Evolutionary conservation across 2,329 filamentous ascomycete genomes (phyloP).

Genomic region (Esteya vermicola): DNA sequence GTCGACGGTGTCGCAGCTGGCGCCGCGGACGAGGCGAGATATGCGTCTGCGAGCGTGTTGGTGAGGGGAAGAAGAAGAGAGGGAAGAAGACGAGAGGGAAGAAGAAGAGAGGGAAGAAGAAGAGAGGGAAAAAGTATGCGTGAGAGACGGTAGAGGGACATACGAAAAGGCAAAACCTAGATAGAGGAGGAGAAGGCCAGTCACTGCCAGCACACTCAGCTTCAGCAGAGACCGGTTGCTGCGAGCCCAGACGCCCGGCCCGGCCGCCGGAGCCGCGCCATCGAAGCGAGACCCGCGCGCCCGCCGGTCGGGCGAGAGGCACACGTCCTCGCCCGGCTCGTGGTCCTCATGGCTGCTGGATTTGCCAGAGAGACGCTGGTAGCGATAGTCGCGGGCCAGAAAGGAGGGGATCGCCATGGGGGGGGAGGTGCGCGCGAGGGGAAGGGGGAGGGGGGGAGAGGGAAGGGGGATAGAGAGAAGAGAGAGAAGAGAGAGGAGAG

Average conservation of each 20-base stretch:
- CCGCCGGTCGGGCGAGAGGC: not conserved
- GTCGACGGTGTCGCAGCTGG: conserved; percentile 35
- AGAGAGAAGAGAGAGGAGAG: not conserved
- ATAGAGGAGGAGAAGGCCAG: conserved; percentile 11
- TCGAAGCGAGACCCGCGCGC: not conserved
- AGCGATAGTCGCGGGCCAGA: conserved; percentile 1
- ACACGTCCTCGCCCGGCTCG: not conserved
- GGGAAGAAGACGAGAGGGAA: not conserved
- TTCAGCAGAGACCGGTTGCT: conserved; percentile 9
- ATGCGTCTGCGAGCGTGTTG: not conserved
- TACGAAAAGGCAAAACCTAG: conserved; percentile 14
- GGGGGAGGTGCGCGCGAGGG: not conserved
- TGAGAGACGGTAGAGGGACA: conserved; percentile 4
- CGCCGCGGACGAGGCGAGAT: not conserved
- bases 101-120: not conserved
- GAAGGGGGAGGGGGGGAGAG: not conserved
- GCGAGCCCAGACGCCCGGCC: conserved; percentile 1
- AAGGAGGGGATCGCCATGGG: conserved; percentile 1
- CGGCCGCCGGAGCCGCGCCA: not conserved
- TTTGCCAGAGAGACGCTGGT: conserved; percentile 1
- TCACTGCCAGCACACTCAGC: conserved; percentile 11
- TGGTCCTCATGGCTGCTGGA: not conserved
- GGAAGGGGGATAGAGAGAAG: not conserved
- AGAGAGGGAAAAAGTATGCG: not conserved
- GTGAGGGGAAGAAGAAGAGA: not conserved